Evolutionary conservation across 2,329 filamentous ascomycete genomes (phyloP), one percentile per base, ranked within the genome.

Genomic region (Arthrocladium fulminans): DNA sequence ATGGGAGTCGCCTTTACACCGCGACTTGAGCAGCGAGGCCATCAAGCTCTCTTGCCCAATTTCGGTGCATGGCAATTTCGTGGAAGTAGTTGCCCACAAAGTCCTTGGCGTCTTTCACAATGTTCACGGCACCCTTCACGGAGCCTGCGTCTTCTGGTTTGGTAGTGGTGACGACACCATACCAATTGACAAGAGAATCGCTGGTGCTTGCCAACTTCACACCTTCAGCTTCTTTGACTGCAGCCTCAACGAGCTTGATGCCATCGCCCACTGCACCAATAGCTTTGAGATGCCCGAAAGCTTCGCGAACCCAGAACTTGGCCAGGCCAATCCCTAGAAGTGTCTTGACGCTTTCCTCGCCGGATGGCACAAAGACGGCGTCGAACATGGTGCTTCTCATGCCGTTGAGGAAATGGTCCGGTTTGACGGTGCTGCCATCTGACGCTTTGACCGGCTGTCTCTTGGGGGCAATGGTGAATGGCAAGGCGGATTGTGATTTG

Each of bases 321-420:
- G 84, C 84, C 15, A 85, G 81, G 0, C 86, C 86, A 52, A 76
- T 86, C 69, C 81, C 79, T 48, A 74, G 67, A 0, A 92, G 74
- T 0, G 78, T 79, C 45, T 75, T 68, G 38, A 85, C 67, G 1
- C 81, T 72, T 0, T 73, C 67, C 1, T 84, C 84, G 1, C 87
- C 86, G 1, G 85, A 85, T 1, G 86, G 86, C 2, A 94, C 69
- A 60, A 88, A 88, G 23, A 89, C 61, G 0, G 84, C 81, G 61
- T 92, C 87, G 54, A 90, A 90, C 73, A 92, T 80, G 29, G 82
- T 68, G 3, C 81, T 86, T 13, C 86, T 78, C 75, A 84, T 81
- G 0, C 84, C 86, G 57, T 89, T 83, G 43, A 90, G 78, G 61
- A 89, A 84, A 61, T 92, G 85, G 57, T 88, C 83, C 0, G 87